Conservation (phyloP, 208 protist genomes). For the Tritrichomonas musculus region DNA sequence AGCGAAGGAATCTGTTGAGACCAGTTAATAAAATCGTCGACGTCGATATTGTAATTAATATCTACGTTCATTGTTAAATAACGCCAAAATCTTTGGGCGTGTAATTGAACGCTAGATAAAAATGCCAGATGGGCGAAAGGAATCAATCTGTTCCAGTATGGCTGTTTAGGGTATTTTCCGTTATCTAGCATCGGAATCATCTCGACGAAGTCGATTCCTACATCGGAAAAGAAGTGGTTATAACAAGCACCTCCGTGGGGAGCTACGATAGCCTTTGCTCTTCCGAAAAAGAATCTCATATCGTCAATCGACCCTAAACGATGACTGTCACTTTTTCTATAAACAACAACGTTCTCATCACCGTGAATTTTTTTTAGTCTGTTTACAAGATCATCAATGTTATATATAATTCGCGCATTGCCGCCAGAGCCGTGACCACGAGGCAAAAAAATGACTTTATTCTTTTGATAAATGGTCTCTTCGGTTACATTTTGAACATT, state of each 20-base stretch:
- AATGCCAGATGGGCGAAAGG: background rate
- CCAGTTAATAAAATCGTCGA: conserved; percentile 9
- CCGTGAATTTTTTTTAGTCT: background rate
- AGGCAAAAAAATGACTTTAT: background rate
- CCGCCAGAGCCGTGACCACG: background rate
- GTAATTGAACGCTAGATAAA: background rate
- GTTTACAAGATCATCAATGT: background rate
- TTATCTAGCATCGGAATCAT: background rate
- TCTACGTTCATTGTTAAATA: background rate
- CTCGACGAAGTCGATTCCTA: background rate
- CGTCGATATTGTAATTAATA: conserved; percentile 1
- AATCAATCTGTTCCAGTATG: background rate
- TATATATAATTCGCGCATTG: background rate
- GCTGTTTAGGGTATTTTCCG: background rate
- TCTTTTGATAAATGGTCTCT: background rate
- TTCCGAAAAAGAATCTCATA: background rate
- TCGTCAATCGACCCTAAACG: background rate
- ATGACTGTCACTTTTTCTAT: background rate
- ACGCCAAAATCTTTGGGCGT: background rate
- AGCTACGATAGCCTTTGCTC: background rate
- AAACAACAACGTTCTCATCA: background rate
- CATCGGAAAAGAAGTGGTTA: background rate
- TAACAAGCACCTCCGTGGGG: conserved; percentile 9
- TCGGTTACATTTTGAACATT: too few relatives aligned
- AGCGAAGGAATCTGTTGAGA: background rate